Evolutionary conservation across 441 rosid species (phyloP).

Genomic region (Erodium trifolium): DNA sequence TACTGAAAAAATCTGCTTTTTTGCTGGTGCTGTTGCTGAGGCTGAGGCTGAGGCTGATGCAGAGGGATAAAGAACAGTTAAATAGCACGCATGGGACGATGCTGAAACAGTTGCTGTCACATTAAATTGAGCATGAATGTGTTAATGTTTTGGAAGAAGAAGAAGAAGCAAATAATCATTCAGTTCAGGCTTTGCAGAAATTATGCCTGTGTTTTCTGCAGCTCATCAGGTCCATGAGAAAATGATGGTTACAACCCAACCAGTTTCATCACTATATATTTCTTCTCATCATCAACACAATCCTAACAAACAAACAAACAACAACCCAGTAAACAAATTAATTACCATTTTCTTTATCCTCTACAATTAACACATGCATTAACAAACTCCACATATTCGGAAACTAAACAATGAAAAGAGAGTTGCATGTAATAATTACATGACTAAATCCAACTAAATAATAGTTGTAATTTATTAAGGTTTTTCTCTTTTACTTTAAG

Average conservation of each 20-base stretch:
- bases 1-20: too few species aligned
- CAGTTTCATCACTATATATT: background rate
- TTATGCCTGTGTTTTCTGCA: conserved; percentile 5
- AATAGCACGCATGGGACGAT: background rate
- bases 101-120: background rate
- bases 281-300: conserved; percentile 6
- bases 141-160: background rate
- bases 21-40: too few species aligned
- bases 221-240: conserved; percentile 5
- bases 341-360: background rate
- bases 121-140: background rate
- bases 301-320: conserved; percentile 1
- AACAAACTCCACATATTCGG: too few species aligned
- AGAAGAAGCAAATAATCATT: background rate
- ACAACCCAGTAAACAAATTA: background rate
- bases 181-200: conserved; percentile 2
- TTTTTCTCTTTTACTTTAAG: too few species aligned
- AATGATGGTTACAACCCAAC: background rate
- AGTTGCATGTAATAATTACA: too few species aligned
- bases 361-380: too few species aligned
- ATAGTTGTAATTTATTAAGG: too few species aligned
- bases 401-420: too few species aligned
- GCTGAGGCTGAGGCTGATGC: background rate
- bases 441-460: too few species aligned
- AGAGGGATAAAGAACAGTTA: background rate